Evolutionary conservation across 192 early-diverging fungal species (phyloP), one percentile per base, ranked within the genome.

Genomic region (Backusella circina): DNA sequence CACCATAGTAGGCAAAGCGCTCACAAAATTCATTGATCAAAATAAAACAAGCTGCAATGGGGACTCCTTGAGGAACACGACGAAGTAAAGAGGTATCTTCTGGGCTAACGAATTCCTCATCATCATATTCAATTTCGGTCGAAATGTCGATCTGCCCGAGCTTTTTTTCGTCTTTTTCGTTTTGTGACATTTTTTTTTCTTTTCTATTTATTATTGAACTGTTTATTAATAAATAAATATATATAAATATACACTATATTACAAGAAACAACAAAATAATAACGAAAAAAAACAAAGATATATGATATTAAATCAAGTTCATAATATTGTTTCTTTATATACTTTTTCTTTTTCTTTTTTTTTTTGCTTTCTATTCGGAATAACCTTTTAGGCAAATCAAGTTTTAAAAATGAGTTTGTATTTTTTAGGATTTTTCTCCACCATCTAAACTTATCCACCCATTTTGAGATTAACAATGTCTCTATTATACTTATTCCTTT

Each of bases 1-100:
- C 83, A 12, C 89, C 89, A 73, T 90, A 90, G 80, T 85, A 90
- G 8, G 89, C 83, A 70, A 90, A 88, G 57, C 89, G 83, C 75
- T 90, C 86, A 75, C 85, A 84, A 26, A 90, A 84, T 81, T 90
- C 89, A 31, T 83, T 89, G 54, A 87, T 44, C 39, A 90, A 73
- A n/a, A 90, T 83, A 69, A 90, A 88, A 71, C 84, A 80, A 0
- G 89, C 88, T 50, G 78, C 73, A 57, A 72, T 12, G 6, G 89
- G 89, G 23, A 90, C 70, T 0, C 69, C 68, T 78, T 89, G 85
- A 36, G 79, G 79, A 31, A 89, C 87, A 31, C 75, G 84, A 47
- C 84, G 86, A 70, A 41, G 38, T 1, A 21, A 36, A 2, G 33
- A 36, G 21, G 33, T 23, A 10, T 67, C 18, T 67, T 36, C n/a